Percentiles rank a stretch among this genome's conserved stretches.
Evolutionary conservation across 164 flowering plant genomes (phyloP).

Genomic region (Sedum album): DNA sequence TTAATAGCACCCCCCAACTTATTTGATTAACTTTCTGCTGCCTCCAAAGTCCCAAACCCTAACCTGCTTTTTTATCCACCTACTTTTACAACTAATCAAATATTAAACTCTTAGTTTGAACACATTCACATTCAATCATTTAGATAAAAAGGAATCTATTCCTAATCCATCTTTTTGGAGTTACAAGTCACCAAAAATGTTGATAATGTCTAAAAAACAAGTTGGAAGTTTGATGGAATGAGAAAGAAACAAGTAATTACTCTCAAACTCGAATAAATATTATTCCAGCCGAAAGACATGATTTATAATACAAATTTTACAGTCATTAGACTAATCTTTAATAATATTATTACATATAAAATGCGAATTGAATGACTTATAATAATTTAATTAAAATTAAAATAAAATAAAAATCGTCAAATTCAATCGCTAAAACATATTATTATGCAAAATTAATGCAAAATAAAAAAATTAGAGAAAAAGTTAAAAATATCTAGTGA

Average conservation of each 20-base stretch:
- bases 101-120: not conserved
- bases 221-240: slow-evolving; percentile 19
- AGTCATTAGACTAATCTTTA: too few species aligned
- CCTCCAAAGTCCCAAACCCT: not conserved
- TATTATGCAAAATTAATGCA: too few species aligned
- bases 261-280: too few species aligned
- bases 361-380: too few species aligned
- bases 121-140: not conserved
- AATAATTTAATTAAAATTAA: too few species aligned
- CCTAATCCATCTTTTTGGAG: not conserved
- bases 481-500: too few species aligned
- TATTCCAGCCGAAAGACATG: too few species aligned
- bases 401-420: too few species aligned
- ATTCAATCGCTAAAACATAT: too few species aligned
- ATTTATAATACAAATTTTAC: slow-evolving; percentile 1
- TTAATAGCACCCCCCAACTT: not conserved
- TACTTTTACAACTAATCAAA: not conserved
- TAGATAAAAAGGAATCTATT: not conserved
- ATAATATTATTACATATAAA: too few species aligned
- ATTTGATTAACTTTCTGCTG: too few species aligned
- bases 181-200: slow-evolving; percentile 23
- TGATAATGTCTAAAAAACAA: slow-evolving; percentile 37
- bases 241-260: slow-evolving; percentile 20
- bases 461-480: too few species aligned
- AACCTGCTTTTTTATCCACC: not conserved